Conservation (phyloP, 306 rosid genomes). For the Luffa aegyptiaca region DNA sequence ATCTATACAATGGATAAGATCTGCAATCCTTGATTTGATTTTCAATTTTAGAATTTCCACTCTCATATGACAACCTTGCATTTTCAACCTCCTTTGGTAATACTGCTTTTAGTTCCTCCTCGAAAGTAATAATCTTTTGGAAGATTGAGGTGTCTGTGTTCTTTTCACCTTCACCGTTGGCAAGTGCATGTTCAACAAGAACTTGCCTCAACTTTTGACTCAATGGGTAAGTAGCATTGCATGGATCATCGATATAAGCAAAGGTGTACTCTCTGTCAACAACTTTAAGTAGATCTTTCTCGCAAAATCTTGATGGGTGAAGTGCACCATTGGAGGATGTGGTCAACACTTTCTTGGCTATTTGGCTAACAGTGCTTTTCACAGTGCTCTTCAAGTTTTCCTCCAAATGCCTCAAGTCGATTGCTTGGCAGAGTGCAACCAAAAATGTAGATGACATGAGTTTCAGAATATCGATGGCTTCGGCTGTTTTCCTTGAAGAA, state of each 20-base stretch:
- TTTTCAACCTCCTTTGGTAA: constrained; percentile 77
- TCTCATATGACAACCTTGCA: constrained; percentile 43
- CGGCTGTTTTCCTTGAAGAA: constrained; percentile 71
- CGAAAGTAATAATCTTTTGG: constrained; percentile 66
- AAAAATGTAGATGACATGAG: constrained; percentile 81
- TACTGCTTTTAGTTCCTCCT: constrained; percentile 46
- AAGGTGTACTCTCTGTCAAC: constrained; percentile 60
- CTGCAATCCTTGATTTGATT: constrained; percentile 68
- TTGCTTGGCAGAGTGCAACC: constrained; percentile 73
- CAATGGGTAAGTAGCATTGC: constrained; percentile 67
- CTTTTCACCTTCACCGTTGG: too few relatives aligned
- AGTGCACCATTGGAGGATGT: constrained; percentile 64
- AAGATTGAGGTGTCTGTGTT: too few relatives aligned
- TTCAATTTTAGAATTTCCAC: constrained; percentile 28
- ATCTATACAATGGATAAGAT: constrained; percentile 75
- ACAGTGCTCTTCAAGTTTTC: constrained; percentile 65
- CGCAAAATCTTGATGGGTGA: constrained; percentile 74
- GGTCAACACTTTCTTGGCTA: constrained; percentile 64
- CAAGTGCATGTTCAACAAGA: constrained; percentile 66
- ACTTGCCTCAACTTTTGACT: constrained; percentile 70
- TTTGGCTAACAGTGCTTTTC: constrained; percentile 51
- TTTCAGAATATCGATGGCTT: constrained; percentile 63
- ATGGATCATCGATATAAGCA: constrained; percentile 67
- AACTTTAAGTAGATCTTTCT: constrained; percentile 63
- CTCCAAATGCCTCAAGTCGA: constrained; percentile 86